A percentile compares a stretch with the other conserved stretches of the same genome.
phyloP scores from a whole-genome alignment of 306 rosid species.

The Chamaecrista fasciculata region DNA sequence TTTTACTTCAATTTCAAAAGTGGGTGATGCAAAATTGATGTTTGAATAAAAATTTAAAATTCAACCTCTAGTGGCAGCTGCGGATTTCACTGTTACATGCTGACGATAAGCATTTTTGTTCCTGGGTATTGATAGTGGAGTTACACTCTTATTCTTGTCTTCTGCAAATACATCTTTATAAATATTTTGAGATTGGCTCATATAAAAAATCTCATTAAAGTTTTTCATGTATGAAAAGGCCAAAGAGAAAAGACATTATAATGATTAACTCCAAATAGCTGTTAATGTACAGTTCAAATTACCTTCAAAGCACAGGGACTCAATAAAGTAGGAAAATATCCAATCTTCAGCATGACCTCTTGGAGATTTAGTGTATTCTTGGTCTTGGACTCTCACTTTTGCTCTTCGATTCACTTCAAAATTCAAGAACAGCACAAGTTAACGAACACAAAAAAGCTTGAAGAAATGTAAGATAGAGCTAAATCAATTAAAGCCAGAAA shows the following conservation, averaged over 20 bases:
- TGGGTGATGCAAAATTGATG: neutral
- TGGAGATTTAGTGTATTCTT: conserved; percentile 33
- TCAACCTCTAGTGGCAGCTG: conserved; percentile 44
- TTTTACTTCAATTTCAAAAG: neutral
- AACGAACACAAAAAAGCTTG: neutral
- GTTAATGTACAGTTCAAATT: neutral
- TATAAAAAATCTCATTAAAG: too few relatives aligned
- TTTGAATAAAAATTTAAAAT: neutral
- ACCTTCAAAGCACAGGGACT: conserved; percentile 39
- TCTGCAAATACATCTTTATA: conserved; percentile 12
- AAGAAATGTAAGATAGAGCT: neutral
- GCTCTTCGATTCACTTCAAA: conserved; percentile 53
- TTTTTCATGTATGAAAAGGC: too few relatives aligned
- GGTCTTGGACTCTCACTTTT: conserved; percentile 43
- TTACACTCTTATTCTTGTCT: conserved; percentile 28
- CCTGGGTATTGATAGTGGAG: conserved; percentile 28
- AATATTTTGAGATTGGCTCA: too few relatives aligned
- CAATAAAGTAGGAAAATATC: conserved; percentile 23
- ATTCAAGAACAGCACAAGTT: neutral
- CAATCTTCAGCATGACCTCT: conserved; percentile 27
- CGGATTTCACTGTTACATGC: conserved; percentile 25
- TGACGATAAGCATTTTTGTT: conserved; percentile 37
- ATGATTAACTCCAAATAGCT: neutral
- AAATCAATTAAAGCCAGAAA: neutral
- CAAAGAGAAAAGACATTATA: too few relatives aligned